Evolutionary conservation across 345 rosid genomes (phyloP).

Genomic region (Pelargonium nanum): DNA sequence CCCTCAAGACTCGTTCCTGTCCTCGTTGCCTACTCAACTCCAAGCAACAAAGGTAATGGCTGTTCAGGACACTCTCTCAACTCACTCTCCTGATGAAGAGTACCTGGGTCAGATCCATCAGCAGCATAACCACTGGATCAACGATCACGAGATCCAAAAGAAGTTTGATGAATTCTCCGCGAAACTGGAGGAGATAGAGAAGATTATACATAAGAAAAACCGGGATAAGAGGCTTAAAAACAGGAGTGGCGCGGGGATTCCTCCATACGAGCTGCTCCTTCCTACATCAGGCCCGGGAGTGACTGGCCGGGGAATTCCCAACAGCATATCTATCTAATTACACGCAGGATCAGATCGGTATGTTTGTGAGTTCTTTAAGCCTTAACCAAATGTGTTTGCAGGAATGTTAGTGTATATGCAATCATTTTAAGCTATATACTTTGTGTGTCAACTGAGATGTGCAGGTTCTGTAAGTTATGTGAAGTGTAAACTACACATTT

Average conservation of each 20-base stretch:
- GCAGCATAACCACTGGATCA: conserved; percentile 54
- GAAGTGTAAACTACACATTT: too few species aligned
- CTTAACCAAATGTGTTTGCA: too few species aligned
- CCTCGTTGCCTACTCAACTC: conserved; percentile 70
- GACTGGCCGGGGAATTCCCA: conserved; percentile 90
- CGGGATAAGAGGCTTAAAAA: conserved; percentile 45
- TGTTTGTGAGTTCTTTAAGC: too few species aligned
- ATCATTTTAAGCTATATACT: too few species aligned
- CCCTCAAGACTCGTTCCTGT: conserved; percentile 59
- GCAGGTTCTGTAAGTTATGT: too few species aligned
- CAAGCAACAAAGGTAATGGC: conserved; percentile 99
- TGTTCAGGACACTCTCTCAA: conserved; percentile 77
- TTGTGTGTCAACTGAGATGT: too few species aligned
- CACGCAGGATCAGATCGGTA: too few species aligned
- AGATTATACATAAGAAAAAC: conserved; percentile 46
- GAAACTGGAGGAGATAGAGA: conserved; percentile 58
- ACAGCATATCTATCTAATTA: conserved; percentile 77
- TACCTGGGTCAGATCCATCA: conserved; percentile 52
- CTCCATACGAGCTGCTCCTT: conserved; percentile 73
- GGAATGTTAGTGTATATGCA: too few species aligned
- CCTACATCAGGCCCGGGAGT: conserved; percentile 83
- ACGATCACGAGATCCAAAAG: conserved; percentile 40
- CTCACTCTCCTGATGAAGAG: conserved; percentile 87
- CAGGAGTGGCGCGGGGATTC: conserved; percentile 85
- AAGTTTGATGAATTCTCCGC: conserved; percentile 43